These are phyloP conservation scores for Kwoniella mangroviensis DNA, from an alignment of 768 basidiomycete genomes.

Conservation along the genomic window DNA sequence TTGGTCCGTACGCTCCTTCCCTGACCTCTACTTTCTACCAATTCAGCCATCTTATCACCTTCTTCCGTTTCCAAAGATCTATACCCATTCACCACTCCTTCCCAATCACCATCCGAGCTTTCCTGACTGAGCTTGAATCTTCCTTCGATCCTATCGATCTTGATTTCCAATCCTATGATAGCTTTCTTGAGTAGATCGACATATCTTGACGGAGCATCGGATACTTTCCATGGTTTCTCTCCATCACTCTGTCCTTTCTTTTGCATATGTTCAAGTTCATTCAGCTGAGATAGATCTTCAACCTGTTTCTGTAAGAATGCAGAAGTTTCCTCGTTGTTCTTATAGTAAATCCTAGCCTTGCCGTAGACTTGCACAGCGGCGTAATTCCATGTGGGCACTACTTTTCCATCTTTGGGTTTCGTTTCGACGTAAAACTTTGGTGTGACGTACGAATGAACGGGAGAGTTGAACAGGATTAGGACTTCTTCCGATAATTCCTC, in stretches of 20 bases:
- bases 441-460: conserved; percentile 53
- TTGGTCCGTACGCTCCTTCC: neutral
- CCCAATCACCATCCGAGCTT: conserved; percentile 46
- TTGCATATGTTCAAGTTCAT: conserved; percentile 15
- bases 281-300: conserved; percentile 39
- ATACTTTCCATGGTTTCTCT: conserved; percentile 45
- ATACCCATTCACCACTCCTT: conserved; percentile 54
- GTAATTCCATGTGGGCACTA: conserved; percentile 58
- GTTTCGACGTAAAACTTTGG: conserved; percentile 54
- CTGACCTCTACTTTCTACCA: conserved; percentile 24
- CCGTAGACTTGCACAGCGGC: conserved; percentile 57
- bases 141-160: conserved; percentile 52
- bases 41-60: conserved; percentile 40
- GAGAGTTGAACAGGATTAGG: conserved; percentile 53
- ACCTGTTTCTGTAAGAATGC: conserved; percentile 50
- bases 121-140: conserved; percentile 56
- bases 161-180: conserved; percentile 55
- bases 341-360: conserved; percentile 39
- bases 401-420: conserved; percentile 54
- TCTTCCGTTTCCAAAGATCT: conserved; percentile 35
- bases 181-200: conserved; percentile 51
- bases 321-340: conserved; percentile 11
- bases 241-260: conserved; percentile 7
- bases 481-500: conserved; percentile 45
- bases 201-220: conserved; percentile 52